Base-by-base conservation (phyloP, 2,329 filamentous ascomycete genomes). In the Claviceps africana region DNA sequence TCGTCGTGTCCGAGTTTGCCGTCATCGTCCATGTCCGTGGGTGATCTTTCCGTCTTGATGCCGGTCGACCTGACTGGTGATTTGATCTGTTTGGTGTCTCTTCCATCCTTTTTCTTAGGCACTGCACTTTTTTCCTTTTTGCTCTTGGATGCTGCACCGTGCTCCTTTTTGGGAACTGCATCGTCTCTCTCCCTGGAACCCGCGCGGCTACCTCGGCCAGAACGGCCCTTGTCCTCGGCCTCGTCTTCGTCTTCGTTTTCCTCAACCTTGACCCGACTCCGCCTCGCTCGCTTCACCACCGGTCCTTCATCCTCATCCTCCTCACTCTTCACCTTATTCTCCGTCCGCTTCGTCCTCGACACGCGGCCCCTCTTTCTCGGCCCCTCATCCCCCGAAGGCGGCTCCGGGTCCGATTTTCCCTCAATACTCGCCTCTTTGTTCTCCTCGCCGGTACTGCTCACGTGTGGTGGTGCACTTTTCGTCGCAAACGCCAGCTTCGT, bases 401-500 rank as follows among this genome's bases (percentile, higher is more conserved):
- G 67, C 25, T 64, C 63, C 4, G 68, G 59, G 57, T 67, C 63
- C 4, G 64, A 60, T 44, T 71, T 69, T 54, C 71, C 69, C 51
- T 71, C 70, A 6, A 60, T 56, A 47, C 58, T 64, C 42, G 43
- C 60, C 50, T 61, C 58, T 50, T 57, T 58, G 9, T 62, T 62
- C 15, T 51, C 33, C 33, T 6, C 57, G 5, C 61, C 59, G 28
- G 64, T 60, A n/a, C 17, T 25, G 47, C 67, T 59, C 50, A 60
- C 61, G 19, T 9, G n/a, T 15, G 65, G 63, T 9, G 65, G 63
- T 11, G 64, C 56, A 49, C 67, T 63, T 62, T 79, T 81, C 48
- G 80, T 82, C 37, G 82, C 81, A 62, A 95, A 95, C 0, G 85
- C 77, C 40, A 95, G 71, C 59, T 83, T 93, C 1, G 86, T 84